Percentiles rank a stretch among this genome's conserved stretches.
Evolutionary conservation across 2,329 filamentous ascomycete species (phyloP).

Genomic region (Colletotrichum chlorophyti): DNA sequence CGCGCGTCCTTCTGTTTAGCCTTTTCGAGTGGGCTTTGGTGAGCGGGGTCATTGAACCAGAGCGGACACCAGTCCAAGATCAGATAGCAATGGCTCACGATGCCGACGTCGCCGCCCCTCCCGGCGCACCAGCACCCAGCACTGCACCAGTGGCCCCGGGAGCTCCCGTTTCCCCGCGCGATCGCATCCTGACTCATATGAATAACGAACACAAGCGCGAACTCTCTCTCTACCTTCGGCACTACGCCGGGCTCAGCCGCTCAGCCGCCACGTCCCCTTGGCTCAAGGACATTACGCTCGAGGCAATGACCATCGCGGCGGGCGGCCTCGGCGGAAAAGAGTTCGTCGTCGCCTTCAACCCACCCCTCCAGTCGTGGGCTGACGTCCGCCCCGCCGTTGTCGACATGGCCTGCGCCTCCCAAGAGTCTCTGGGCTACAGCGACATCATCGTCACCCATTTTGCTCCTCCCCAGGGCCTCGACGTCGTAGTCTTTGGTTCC

Average conservation of each 20-base stretch:
- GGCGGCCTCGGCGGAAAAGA: constrained; percentile 50
- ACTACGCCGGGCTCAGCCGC: constrained; percentile 67
- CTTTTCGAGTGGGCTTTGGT: too few species aligned
- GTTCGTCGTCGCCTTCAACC: constrained; percentile 68
- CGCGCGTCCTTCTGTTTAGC: too few species aligned
- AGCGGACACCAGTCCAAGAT: too few species aligned
- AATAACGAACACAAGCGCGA: constrained; percentile 81
- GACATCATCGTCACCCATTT: constrained; percentile 50
- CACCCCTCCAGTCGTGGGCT: constrained; percentile 70
- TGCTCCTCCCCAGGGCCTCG: constrained; percentile 47
- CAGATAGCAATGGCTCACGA: constrained; percentile 12
- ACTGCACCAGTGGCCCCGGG: neutral
- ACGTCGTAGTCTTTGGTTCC: constrained; percentile 59
- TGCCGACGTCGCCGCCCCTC: neutral
- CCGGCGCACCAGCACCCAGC: neutral
- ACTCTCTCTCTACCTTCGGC: constrained; percentile 78
- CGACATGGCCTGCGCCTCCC: constrained; percentile 68
- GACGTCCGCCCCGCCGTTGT: constrained; percentile 76
- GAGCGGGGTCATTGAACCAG: too few species aligned
- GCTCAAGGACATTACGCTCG: constrained; percentile 71
- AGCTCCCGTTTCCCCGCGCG: constrained; percentile 32
- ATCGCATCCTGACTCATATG: constrained; percentile 76
- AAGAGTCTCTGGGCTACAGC: constrained; percentile 66
- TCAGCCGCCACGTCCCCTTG: constrained; percentile 61
- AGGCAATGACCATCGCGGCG: constrained; percentile 63